Conservation (phyloP, 768 basidiomycete species). For the Lactifluus pinguis region DNA sequence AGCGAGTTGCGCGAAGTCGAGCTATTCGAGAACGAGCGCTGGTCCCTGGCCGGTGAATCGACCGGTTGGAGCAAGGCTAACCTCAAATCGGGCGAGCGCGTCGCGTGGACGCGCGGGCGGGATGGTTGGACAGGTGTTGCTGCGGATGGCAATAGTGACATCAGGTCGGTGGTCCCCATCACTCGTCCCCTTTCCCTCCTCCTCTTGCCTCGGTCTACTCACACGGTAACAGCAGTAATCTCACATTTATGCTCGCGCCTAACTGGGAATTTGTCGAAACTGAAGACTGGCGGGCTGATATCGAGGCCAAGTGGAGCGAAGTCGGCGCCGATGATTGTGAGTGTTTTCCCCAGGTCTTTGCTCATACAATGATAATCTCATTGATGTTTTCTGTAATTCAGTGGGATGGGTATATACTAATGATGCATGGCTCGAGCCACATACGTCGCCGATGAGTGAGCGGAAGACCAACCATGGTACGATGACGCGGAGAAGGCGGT, state of each 20-base stretch:
- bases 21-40: slow-evolving; percentile 76
- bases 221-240: slow-evolving; percentile 50
- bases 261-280: slow-evolving; percentile 70
- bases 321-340: slow-evolving; percentile 31
- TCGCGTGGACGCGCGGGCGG: slow-evolving; percentile 59
- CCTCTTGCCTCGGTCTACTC: background rate
- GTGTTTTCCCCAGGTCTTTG: background rate
- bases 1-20: slow-evolving; percentile 61
- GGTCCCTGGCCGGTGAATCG: slow-evolving; percentile 24
- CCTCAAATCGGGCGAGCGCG: slow-evolving; percentile 38
- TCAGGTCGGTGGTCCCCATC: slow-evolving; percentile 45
- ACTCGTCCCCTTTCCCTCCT: background rate
- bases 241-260: slow-evolving; percentile 67
- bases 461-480: slow-evolving; percentile 33
- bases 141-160: slow-evolving; percentile 38
- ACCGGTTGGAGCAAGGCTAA: slow-evolving; percentile 32
- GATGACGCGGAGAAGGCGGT: slow-evolving; percentile 58
- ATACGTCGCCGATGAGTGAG: slow-evolving; percentile 31
- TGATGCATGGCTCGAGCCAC: slow-evolving; percentile 57
- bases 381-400: slow-evolving; percentile 21
- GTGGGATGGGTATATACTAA: slow-evolving; percentile 82
- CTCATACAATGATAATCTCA: slow-evolving; percentile 9
- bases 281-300: slow-evolving; percentile 69
- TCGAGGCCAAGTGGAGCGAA: slow-evolving; percentile 46
- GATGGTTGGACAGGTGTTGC: slow-evolving; percentile 62